Evolutionary conservation across 305 asterid species (phyloP), one percentile per base, ranked within the genome.

Genomic region (Solanum hybrid): DNA sequence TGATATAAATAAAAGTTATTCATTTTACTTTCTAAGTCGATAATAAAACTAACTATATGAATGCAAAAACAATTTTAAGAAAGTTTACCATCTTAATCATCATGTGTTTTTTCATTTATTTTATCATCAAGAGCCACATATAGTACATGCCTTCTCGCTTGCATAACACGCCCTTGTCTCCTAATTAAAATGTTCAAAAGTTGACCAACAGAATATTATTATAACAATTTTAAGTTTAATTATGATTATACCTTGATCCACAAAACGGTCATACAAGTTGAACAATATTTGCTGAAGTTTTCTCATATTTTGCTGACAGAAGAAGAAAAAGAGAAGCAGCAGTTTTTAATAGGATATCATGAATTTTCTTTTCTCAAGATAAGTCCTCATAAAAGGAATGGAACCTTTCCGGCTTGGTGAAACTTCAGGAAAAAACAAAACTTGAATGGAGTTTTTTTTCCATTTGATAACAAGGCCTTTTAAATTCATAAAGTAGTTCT

Each of bases 391-490:
- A 73, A 73, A 73, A 27, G 78, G 32, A 29, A 29, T 27, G 78
- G 36, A 73, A 73, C 35, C 36, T 29, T 72, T 72, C 36, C 19
- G 2, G 4, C 35, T 26, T 72, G 78, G 36, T 86, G 90, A 72
- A 72, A 72, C 19, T 72, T 72, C 36, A 26, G 35, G 78, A 6
- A 26, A 26, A 94, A 93, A 24, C 91, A 19, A 26, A 90, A 92
- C 5, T 69, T 24, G 0, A 87, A 2, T 3, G 93, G 89, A 26
- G 90, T 82, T 4, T 89, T 92, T 10, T 91, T 90, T 42, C 94
- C 95, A 93, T 1, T 93, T 91, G 12, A 91, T 17, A 87, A 93
- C 81, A 90, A 94, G 79, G 78, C 91, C 87, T 73, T 94, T 88
- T 81, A 91, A 92, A 45, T 92, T 73, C 93, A 90, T 89, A 12